Evolutionary conservation across 495 filamentous ascomycete genomes (phyloP), one percentile per base, ranked within the genome.

Genomic region (Terfezia claveryi): DNA sequence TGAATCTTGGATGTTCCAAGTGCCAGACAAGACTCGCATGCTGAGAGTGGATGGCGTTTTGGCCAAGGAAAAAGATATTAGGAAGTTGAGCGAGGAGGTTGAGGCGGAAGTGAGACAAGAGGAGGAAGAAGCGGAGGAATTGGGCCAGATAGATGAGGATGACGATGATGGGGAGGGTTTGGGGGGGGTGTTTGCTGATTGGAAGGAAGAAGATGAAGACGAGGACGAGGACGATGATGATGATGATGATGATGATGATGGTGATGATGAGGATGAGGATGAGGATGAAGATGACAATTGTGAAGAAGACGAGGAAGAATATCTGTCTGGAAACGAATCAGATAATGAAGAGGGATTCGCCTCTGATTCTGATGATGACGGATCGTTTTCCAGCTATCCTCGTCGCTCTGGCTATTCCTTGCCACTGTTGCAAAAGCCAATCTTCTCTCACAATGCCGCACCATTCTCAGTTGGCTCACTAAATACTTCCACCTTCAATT

Each of bases 311-410:
- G 57, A 62, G 38, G 66, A 72, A 38, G 71, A 71, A 36, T 68
- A 65, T 20, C 73, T 73, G 38, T 83, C 80, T 63, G 85, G 85
- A 10, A 88, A 89, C 60, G 85, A 94, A 60, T 91, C 87, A n/a
- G 89, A 96, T 65, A 87, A 94, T 62, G 91, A 98, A 69, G 79
- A 80, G 58, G 91, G 91, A 2, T 94, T 95, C 64, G 89, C 87
- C 49, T 65, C 63, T 4, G 83, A 82, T 11, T 89, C 85, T 0
- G 88, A 94, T 58, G 83, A 86, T 56, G 85, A 88, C 9, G 11
- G 50, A 12, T 51, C 17, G 3, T 46, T 72, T 72, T n/a, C 16
- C 36, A 16, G 36, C n/a, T 44, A 17, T 49, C 16, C 20, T 27
- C 20, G 37, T 53, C 4, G 0, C 16, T 54, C 53, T 14, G 14